Base-by-base conservation (phyloP, 2,329 filamentous ascomycete genomes). In the Arthrobotrys sphaeroides region DNA sequence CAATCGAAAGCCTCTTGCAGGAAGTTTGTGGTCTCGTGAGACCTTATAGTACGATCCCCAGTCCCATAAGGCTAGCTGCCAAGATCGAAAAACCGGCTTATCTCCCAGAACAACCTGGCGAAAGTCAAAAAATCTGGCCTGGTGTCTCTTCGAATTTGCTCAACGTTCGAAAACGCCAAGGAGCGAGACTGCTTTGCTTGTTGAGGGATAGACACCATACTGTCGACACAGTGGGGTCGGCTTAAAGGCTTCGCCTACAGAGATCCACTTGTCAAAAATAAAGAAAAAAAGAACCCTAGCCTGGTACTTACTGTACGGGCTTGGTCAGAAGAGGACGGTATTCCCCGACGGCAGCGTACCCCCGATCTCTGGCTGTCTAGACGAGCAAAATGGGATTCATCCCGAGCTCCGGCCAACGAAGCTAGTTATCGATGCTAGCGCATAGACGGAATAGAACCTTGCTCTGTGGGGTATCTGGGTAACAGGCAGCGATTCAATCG, bases 21-120 rank as follows among this genome's bases (percentile, higher is more conserved):
- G 69, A 73, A 67, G 61, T 73, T 67, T 73, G 69, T 73, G 69
- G 69, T 73, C 69, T 73, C 69, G 69, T 73, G 69, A 73, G 69
- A 73, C 69, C 68, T 47, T 61, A 60, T 65, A 73, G 33, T 33
- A 59, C 24, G 36, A 57, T 47, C 66, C 69, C 69, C 53, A 55
- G 69, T 67, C 42, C 55, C 61, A 73, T 67, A 74, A 67, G 69
- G 53, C 55, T 67, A 61, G 12, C 49, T 40, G 61, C 69, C 61
- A 74, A 74, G 69, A 66, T 61, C 69, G 28, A 60, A 66, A 59
- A 55, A 36, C 31, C 68, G 68, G 68, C 49, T 47, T 64, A 64
- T 64, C 40, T 43, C 45, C 26, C 45, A 51, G 31, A 47, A 45
- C 31, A 60, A 43, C 28, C 55, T 61, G 42, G 38, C 51, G 65